Percentiles rank a stretch among this genome's conserved stretches.
phyloP scores from a whole-genome alignment of 768 basidiomycete genomes.

The Filobasidium wieringae region DNA sequence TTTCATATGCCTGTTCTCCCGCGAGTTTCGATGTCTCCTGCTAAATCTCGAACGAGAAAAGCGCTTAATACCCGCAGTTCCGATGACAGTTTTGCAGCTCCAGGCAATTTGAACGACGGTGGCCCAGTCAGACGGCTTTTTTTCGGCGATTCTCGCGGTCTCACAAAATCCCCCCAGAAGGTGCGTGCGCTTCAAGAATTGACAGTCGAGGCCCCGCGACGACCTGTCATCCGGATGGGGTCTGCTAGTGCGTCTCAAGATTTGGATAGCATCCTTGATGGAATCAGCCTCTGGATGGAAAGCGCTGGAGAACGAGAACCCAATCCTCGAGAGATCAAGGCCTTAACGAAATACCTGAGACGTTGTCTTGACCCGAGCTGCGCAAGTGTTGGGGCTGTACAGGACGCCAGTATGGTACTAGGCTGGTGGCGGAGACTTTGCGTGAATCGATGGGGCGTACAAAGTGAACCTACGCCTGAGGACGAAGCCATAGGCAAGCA shows the following conservation, averaged over 20 bases:
- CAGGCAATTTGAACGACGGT: too few species aligned
- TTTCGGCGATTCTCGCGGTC: not conserved
- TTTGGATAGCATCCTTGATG: slow-evolving; percentile 57
- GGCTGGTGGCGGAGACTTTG: slow-evolving; percentile 22
- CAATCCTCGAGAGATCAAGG: slow-evolving; percentile 59
- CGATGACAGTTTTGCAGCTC: too few species aligned
- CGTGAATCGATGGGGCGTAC: not conserved
- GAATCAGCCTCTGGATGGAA: slow-evolving; percentile 67
- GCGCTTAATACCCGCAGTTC: too few species aligned
- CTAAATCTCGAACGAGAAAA: too few species aligned
- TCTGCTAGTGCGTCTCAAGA: slow-evolving; percentile 44
- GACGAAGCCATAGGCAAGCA: not conserved
- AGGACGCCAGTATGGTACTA: slow-evolving; percentile 53
- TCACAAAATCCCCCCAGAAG: not conserved
- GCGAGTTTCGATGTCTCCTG: slow-evolving; percentile 17
- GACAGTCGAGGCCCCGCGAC: not conserved
- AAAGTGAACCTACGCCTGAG: not conserved
- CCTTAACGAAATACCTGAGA: slow-evolving; percentile 60
- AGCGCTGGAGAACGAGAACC: slow-evolving; percentile 54
- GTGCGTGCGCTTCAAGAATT: not conserved
- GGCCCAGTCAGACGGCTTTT: too few species aligned
- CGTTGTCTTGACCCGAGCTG: slow-evolving; percentile 72
- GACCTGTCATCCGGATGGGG: not conserved
- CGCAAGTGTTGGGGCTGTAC: slow-evolving; percentile 46
- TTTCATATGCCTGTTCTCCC: slow-evolving; percentile 48